Percentiles rank a stretch among this genome's conserved stretches.
Evolutionary conservation across 2,329 filamentous ascomycete genomes (phyloP).

Genomic region (Stemphylium lycopersici): DNA sequence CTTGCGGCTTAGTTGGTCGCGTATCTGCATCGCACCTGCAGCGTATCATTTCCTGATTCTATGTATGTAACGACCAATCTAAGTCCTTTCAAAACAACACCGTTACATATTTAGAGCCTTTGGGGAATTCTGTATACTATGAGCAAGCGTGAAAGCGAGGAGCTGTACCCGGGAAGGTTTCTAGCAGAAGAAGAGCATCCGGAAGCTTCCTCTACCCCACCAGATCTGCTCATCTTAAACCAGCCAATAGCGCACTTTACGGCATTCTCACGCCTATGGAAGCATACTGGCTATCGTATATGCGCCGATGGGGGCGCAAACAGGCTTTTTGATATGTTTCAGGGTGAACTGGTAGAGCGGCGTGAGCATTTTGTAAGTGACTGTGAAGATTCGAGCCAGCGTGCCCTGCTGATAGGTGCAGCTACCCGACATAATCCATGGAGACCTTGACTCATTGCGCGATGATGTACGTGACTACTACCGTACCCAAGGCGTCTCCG

Average conservation of each 20-base stretch:
- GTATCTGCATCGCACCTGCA: constrained; percentile 13
- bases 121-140: constrained; percentile 11
- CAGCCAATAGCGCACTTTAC: constrained; percentile 55
- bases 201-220: constrained; percentile 25
- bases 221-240: constrained; percentile 54
- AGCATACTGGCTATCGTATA: constrained; percentile 67
- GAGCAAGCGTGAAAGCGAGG: constrained; percentile 18
- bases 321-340: constrained; percentile 64
- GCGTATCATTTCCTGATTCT: neutral
- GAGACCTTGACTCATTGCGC: constrained; percentile 85
- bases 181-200: constrained; percentile 26
- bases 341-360: constrained; percentile 26
- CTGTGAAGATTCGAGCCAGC: neutral
- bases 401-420: constrained; percentile 23
- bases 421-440: constrained; percentile 71
- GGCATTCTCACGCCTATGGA: constrained; percentile 56
- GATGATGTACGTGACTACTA: constrained; percentile 71
- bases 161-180: constrained; percentile 36
- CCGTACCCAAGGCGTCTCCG: constrained; percentile 61
- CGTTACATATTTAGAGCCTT: neutral
- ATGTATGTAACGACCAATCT: constrained; percentile 1
- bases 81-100: neutral
- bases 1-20: constrained; percentile 10
- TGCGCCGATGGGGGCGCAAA: constrained; percentile 95
- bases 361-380: constrained; percentile 41